Base-by-base conservation (phyloP, 2,329 filamentous ascomycete species). In the Passalora sequoiae region DNA sequence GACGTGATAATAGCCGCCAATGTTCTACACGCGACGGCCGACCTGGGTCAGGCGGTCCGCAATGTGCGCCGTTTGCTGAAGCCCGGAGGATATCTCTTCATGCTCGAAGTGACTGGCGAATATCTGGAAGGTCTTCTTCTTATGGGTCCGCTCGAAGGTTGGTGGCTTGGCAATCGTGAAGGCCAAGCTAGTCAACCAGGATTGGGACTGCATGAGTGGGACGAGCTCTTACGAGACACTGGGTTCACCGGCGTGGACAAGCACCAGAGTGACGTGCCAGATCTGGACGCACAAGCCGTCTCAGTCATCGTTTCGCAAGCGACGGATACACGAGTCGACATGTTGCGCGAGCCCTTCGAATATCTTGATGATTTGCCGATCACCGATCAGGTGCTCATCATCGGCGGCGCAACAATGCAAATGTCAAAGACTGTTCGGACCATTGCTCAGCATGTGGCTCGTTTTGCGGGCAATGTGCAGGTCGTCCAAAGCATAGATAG, bases 201-300 rank as follows among this genome's bases (percentile, higher is more conserved):
- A 9, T 8, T 35, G 4, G 6, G 17, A 15, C 13, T 21, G 7
- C 44, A 35, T 0, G 40, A 58, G 30, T 70, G 68, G 68, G 42
- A 63, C 22, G 16, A 15, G 2, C 24, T 58, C 6, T 50, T 70
- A 31, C 28, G 38, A 8, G 40, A 47, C 1, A 47, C 55, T 3
- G 63, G 30, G 13, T 47, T 9, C 44, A 35, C 25, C 12, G 44
- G 44, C 6, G 36, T 38, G 17, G 22, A 38, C n/a, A 40, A 40
- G 40, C 38, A 46, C 32, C 43, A 46, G 21, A 44, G 45, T 22
- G 50, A 51, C 40, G 38, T 48, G 31, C 56, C 28, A 5, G 43
- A 47, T 37, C 38, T 33, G 3, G 31, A 28, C 15, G 40, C 28
- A 13, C 50, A 51, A 12, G 44, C 48, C 30, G 41, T 49, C 21